Base-by-base conservation (phyloP, 306 rosid species). In the Malus sylvestris region DNA sequence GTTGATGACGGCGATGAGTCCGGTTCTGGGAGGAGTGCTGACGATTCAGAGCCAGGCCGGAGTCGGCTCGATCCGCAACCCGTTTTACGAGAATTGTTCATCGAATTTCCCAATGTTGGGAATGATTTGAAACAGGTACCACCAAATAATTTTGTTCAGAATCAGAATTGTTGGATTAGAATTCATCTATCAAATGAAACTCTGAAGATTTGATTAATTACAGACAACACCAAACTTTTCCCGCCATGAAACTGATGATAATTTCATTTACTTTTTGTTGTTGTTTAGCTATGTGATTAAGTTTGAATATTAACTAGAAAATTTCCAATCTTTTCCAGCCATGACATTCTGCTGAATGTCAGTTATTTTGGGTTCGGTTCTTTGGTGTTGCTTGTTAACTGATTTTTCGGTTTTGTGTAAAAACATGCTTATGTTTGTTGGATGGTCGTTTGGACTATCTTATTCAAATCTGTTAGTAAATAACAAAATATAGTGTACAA, bases 71-170 rank as follows among this genome's bases (percentile, higher is more conserved):
- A 86, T 9, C 94, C 97, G 35, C 81, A 84, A 79, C 67, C 58
- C 5, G 85, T 79, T 35, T 59, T 91, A 32, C 80, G 68, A 10
- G 85, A 85, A 38, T 78, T 94, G 87, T 77, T 91, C 88, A 81
- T 33, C 18, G 86, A 86, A 70, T 94, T 94, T 52, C 97, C 97
- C 63, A 85, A 83, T 53, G 93, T 85, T 61, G 93, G 85, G 76
- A 85, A 79, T 78, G 96, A 94, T 72, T 86, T 94, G 83, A 86
- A 82, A 61, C 91, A 82, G 98, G 98, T 94, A 65, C 46, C 46
- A 44, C 46, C 46, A 44, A 44, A 13, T 44, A 44, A 44, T 44
- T 44, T 44, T 44, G 4, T 44, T 44, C 46, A 6, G 15, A 27
- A 25, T 80, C 20, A 29, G 11, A 32, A 51, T 58, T 67, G 20